Evolutionary conservation across 2,329 filamentous ascomycete species (phyloP), one percentile per base, ranked within the genome.

Genomic region (Botryotinia calthae): DNA sequence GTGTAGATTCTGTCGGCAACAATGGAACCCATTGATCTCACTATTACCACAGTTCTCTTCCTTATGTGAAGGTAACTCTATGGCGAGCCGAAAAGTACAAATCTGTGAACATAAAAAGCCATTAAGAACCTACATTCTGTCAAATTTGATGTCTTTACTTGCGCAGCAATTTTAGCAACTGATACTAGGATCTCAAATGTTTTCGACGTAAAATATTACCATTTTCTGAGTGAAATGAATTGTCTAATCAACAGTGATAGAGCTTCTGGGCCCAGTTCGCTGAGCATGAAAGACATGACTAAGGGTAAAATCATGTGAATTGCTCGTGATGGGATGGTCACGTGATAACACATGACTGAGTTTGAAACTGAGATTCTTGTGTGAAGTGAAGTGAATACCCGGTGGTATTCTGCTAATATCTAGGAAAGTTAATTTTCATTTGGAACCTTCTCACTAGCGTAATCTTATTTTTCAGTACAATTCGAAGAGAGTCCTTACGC

Each of bases 381-480:
- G 42, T 44, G 42, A 16, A 44, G 42, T 44, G 14, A 54, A 54
- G 48, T 54, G 48, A 28, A 28, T 54, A 3, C 18, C 16, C 10
- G 1, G 4, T 1, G 25, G 4, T 0, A 28, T 14, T 54, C 12
- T n/a, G 25, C 12, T n/a, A 5, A 0, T 1, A 48, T 48, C 44
- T 12, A 4, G 9, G 4, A 20, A 20, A 20, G 2, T n/a, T 3
- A n/a, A 4, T n/a, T 51, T 51, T n/a, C 14, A 54, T 54, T 28
- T 2, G 12, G 25, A 54, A 16, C 12, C 5, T 12, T n/a, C 25
- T 54, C 25, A n/a, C 25, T 54, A 28, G 48, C 14, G 25, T 28
- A 54, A 18, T 58, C 18, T 58, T 18, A 22, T 34, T 22, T 7
- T 16, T 54, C 5, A 8, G 12, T 25, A 28, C 12, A 54, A 54